These are phyloP conservation scores for Metschnikowia shivogae DNA, from an alignment of 805 yeast genomes.

Conservation along the genomic window DNA sequence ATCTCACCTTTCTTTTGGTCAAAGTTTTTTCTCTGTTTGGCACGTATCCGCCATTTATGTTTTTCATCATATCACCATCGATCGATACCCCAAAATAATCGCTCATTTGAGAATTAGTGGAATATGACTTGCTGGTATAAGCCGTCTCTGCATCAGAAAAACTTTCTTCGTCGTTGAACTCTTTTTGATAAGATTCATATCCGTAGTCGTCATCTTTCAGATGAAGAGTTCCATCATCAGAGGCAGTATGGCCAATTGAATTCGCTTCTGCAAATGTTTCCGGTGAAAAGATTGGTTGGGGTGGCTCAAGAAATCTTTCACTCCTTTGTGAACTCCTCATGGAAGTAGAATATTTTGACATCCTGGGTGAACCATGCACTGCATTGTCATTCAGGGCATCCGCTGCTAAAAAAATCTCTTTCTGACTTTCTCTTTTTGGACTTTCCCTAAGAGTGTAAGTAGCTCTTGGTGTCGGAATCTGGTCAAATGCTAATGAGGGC, in stretches of 20 bases:
- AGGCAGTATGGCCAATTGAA: slow-evolving; percentile 22
- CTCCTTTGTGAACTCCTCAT: slow-evolving; percentile 36
- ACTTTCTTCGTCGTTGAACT: slow-evolving; percentile 28
- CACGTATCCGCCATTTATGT: slow-evolving; percentile 35
- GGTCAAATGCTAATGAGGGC: slow-evolving; percentile 11
- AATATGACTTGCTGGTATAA: slow-evolving; percentile 28
- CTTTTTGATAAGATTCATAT: slow-evolving; percentile 35
- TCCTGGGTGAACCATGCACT: slow-evolving; percentile 34
- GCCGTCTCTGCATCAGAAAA: slow-evolving; percentile 32
- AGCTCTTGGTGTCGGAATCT: slow-evolving; percentile 51
- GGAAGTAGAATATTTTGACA: slow-evolving; percentile 25
- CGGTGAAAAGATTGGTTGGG: slow-evolving; percentile 63
- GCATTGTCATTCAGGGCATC: slow-evolving; percentile 22
- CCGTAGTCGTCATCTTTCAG: slow-evolving; percentile 25
- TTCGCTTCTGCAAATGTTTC: slow-evolving; percentile 60
- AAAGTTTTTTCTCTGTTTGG: slow-evolving; percentile 67
- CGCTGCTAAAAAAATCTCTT: slow-evolving; percentile 45
- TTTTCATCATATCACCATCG: slow-evolving; percentile 45
- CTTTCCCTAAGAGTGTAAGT: slow-evolving; percentile 59
- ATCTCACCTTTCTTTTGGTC: slow-evolving; percentile 67
- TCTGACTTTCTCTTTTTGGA: slow-evolving; percentile 58
- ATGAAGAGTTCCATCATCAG: slow-evolving; percentile 32
- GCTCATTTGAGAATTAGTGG: slow-evolving; percentile 23
- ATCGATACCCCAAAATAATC: slow-evolving; percentile 44
- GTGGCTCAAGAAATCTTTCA: slow-evolving; percentile 54